Evolutionary conservation across 768 basidiomycete species (phyloP).

Genomic region (Strobilomyces dryophilus): DNA sequence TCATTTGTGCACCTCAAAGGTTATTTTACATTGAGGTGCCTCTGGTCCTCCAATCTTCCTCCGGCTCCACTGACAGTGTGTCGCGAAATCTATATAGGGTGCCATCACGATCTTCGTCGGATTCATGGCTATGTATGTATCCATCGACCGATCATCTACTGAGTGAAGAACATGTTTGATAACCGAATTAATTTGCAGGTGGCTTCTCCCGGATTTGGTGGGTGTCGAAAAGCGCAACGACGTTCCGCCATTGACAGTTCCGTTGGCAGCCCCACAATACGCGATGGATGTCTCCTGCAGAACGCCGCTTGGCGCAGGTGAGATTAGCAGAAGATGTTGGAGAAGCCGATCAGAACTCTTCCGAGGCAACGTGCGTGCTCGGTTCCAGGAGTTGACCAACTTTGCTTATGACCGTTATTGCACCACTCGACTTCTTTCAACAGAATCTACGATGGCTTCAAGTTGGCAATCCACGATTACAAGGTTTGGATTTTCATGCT

Average conservation of each 20-base stretch:
- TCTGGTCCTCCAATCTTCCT: not conserved
- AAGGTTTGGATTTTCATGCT: not conserved
- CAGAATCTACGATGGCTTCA: not conserved
- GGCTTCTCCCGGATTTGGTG: not conserved
- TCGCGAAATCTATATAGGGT: not conserved
- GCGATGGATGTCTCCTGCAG: not conserved
- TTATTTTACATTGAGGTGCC: not conserved
- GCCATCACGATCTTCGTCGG: not conserved
- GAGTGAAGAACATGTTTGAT: not conserved
- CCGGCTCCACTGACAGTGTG: not conserved
- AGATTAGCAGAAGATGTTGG: not conserved
- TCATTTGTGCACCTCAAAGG: not conserved
- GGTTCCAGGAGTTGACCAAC: not conserved
- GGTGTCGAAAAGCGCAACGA: not conserved
- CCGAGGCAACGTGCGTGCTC: not conserved
- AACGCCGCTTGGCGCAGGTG: not conserved
- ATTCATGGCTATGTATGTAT: not conserved
- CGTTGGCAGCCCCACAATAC: not conserved
- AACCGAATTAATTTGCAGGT: not conserved
- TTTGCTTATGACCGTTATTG: too few species aligned
- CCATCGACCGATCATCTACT: not conserved
- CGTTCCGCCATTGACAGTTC: not conserved
- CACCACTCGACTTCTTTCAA: not conserved
- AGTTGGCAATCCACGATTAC: not conserved
- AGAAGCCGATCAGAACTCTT: not conserved